Conservation (phyloP, 2,329 filamentous ascomycete species). For the Xylaria polymorpha region DNA sequence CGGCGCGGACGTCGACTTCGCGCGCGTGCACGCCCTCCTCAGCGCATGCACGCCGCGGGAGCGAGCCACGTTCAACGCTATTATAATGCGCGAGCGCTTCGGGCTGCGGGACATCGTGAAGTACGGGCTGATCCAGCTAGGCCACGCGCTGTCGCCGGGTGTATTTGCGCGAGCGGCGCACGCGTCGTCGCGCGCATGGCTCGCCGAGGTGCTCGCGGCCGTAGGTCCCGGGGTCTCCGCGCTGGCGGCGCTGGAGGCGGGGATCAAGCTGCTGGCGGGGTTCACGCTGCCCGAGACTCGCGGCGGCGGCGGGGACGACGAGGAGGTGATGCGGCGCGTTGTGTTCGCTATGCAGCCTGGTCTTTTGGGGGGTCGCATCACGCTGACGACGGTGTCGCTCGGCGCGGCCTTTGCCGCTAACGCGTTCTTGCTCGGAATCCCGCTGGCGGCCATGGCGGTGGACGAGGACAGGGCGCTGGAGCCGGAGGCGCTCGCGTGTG, state of each 20-base stretch:
- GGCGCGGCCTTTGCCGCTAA: constrained; percentile 18
- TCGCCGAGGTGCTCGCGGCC: neutral
- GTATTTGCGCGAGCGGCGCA: constrained; percentile 23
- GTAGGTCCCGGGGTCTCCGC: constrained; percentile 5
- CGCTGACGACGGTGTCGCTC: constrained; percentile 6
- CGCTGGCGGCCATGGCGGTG: constrained; percentile 2
- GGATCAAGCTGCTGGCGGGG: constrained; percentile 13
- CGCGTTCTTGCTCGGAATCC: constrained; percentile 19
- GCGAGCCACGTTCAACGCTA: constrained; percentile 18
- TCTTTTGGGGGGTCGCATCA: neutral
- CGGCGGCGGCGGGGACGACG: neutral
- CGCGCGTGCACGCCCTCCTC: constrained; percentile 17
- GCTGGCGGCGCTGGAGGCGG: constrained; percentile 4
- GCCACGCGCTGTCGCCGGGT: constrained; percentile 15
- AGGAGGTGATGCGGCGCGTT: constrained; percentile 9
- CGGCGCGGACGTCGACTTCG: neutral
- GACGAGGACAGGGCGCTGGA: constrained; percentile 29
- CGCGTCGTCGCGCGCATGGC: constrained; percentile 4
- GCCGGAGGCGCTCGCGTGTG: constrained; percentile 18
- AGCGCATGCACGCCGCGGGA: constrained; percentile 9
- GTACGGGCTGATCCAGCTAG: constrained; percentile 30
- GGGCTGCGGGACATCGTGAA: constrained; percentile 28
- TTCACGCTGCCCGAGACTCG: constrained; percentile 2
- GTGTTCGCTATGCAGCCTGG: neutral
- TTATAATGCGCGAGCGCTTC: constrained; percentile 28